phyloP scores from a whole-genome alignment of 305 asterid species.

The Petunia hybrid region DNA sequence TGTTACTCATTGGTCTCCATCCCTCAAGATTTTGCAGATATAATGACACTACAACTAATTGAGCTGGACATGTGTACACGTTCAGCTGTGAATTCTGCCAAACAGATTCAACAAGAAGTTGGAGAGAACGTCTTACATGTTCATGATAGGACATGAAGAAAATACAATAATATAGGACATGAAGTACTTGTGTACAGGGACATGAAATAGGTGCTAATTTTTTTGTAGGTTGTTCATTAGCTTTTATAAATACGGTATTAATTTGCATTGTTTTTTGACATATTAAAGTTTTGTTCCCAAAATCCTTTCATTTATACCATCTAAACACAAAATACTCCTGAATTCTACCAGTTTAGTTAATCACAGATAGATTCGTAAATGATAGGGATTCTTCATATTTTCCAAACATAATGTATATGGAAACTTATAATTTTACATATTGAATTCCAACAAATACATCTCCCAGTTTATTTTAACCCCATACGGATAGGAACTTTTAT shows the following conservation, averaged over 20 bases:
- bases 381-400: too few relatives aligned
- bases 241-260: not conserved
- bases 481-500: too few relatives aligned
- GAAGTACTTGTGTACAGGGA: not conserved
- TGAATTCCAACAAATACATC: too few relatives aligned
- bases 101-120: not conserved
- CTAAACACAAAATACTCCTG: too few relatives aligned
- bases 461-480: too few relatives aligned
- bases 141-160: not conserved
- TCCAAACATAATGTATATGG: too few relatives aligned
- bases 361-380: too few relatives aligned
- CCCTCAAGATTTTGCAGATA: not conserved
- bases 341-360: too few relatives aligned
- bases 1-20: not conserved
- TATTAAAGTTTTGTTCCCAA: too few relatives aligned
- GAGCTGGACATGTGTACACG: not conserved
- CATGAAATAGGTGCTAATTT: not conserved
- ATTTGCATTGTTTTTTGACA: not conserved
- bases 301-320: too few relatives aligned
- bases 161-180: not conserved
- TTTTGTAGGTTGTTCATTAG: not conserved
- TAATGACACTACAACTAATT: not conserved
- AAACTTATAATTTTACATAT: too few relatives aligned
- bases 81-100: not conserved
- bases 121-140: not conserved